phyloP scores from a whole-genome alignment of 768 basidiomycete genomes.

The Kwoniella europaea region DNA sequence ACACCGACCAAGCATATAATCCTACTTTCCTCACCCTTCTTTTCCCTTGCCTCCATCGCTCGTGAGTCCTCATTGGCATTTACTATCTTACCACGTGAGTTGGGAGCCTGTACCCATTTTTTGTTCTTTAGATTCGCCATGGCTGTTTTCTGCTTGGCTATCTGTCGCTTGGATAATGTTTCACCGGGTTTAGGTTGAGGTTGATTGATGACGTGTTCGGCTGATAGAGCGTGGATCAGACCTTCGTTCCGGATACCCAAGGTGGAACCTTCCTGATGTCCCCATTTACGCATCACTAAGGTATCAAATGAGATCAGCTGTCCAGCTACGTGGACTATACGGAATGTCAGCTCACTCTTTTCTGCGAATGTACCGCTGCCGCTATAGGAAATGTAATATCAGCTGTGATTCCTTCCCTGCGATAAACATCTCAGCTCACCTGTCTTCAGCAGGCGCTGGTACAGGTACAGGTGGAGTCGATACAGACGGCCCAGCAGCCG shows the following conservation, averaged over 20 bases:
- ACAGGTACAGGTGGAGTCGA: conserved; percentile 5
- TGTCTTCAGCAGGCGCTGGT: conserved; percentile 24
- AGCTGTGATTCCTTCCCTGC: background rate
- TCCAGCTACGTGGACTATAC: no score
- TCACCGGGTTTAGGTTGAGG: conserved; percentile 59
- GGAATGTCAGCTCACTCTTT: conserved; percentile 44
- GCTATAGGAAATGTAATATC: conserved; percentile 9
- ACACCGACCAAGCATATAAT: conserved; percentile 88
- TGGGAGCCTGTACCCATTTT: conserved; percentile 57
- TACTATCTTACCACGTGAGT: conserved; percentile 83
- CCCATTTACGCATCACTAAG: conserved; percentile 89
- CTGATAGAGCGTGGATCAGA: conserved; percentile 84
- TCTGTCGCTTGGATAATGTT: conserved; percentile 50
- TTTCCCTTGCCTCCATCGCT: conserved; percentile 73
- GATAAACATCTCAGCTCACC: conserved; percentile 36
- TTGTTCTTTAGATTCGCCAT: conserved; percentile 44
- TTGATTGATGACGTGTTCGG: conserved; percentile 66
- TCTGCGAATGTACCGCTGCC: conserved; percentile 47
- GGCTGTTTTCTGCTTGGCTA: conserved; percentile 56
- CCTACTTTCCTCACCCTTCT: conserved; percentile 88
- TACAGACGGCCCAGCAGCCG: conserved; percentile 22
- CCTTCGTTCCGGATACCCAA: conserved; percentile 82
- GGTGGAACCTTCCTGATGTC: conserved; percentile 91
- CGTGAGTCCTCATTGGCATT: conserved; percentile 86
- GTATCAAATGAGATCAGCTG: conserved; percentile 19